Conservation (phyloP, 179 eudicot species). For the Beta macrorhiza region DNA sequence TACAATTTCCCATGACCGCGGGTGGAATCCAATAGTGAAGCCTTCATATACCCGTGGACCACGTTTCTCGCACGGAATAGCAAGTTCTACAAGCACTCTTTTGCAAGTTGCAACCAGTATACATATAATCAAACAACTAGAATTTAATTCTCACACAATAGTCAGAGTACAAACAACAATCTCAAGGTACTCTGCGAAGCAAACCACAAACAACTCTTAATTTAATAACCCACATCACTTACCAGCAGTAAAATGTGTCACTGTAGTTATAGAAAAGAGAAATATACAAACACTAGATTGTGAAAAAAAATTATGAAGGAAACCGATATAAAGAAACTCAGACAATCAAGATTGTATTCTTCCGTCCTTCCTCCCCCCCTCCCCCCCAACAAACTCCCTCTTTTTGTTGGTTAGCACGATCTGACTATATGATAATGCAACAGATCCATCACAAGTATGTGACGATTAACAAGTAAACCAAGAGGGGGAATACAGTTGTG, state of each 20-base stretch:
- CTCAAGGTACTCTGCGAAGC: background rate
- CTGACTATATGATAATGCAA: background rate
- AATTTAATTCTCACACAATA: background rate
- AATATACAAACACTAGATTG: background rate
- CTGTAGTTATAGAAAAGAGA: background rate
- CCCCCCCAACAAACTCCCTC: background rate
- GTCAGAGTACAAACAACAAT: background rate
- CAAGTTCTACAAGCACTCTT: slow-evolving; percentile 86
- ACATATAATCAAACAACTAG: slow-evolving; percentile 16
- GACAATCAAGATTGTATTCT: background rate
- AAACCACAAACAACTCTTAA: background rate
- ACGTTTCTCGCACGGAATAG: slow-evolving; percentile 82
- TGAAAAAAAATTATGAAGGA: background rate
- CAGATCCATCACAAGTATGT: background rate
- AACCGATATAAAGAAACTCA: background rate
- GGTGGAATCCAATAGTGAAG: slow-evolving; percentile 91
- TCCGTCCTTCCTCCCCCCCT: no score
- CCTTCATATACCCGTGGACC: slow-evolving; percentile 83
- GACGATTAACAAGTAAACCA: background rate
- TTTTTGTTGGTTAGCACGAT: background rate
- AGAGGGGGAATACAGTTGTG: background rate
- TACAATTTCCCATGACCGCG: slow-evolving; percentile 92
- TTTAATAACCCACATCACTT: background rate
- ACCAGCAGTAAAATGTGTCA: background rate
- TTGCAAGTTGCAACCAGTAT: slow-evolving; percentile 19